Base-by-base conservation (phyloP, 768 basidiomycete genomes). In the Termitomyces sp. region DNA sequence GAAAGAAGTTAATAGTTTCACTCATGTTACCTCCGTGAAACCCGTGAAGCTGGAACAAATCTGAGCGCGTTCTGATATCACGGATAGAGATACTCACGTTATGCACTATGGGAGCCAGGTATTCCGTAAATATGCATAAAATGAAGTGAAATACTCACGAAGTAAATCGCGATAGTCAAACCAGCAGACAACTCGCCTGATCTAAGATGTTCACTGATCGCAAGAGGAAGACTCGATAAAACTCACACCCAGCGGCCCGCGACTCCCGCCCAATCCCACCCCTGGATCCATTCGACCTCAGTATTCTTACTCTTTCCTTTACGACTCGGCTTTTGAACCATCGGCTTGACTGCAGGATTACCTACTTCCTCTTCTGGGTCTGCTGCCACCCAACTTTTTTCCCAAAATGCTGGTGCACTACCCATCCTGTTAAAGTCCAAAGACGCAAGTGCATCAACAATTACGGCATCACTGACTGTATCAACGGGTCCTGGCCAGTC, bases 211-310 rank as follows among this genome's bases (percentile, higher is more conserved):
- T 26, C 45, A 50, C 18, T 57, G 41, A 35, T n/a, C 14, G 16
- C 11, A 20, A 11, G 41, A 3, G 7, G 32, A 14, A 22, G 36
- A 24, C 10, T 30, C 16, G 22, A 14, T n/a, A 16, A 48, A 33
- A 69, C 79, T 63, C 62, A 82, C 82, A 75, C 74, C 81, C 82
- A 85, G 50, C 74, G 69, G 18, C 83, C 83, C 44, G 72, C 66
- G 2, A 76, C 79, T 8, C 80, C 83, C 1, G 82, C 83, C 83
- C 84, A 85, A 62, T 84, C 82, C 81, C 80, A 83, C 4, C 82
- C 82, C 5, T 65, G 63, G 6, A 66, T 61, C 24, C 60, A 63
- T 32, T 65, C 62, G 10, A 55, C 28, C 2, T 61, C 60, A 5
- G 36, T 47, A 6, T 53, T 60, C 1, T 61, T 62, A 13, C 49